phyloP scores from a whole-genome alignment of 345 rosid species.

The Hibiscus mutabilis region DNA sequence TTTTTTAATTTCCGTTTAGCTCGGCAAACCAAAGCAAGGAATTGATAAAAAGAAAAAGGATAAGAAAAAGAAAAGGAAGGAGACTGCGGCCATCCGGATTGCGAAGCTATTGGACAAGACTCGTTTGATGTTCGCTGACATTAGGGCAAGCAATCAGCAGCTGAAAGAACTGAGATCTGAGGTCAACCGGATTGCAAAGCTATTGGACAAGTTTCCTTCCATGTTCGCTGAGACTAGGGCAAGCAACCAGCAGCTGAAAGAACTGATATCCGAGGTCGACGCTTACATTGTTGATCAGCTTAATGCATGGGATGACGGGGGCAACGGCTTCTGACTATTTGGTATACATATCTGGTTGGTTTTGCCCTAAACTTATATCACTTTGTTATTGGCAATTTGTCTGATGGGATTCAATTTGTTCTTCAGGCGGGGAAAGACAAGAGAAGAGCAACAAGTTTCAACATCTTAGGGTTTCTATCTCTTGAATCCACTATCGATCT shows the following conservation, averaged over 20 bases:
- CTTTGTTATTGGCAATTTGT: background rate
- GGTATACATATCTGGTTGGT: background rate
- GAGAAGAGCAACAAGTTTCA: background rate
- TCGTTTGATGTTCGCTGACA: background rate
- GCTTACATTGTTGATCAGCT: background rate
- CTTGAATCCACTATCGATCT: no score
- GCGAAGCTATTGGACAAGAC: background rate
- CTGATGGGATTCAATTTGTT: background rate
- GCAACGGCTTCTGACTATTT: background rate
- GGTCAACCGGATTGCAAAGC: no score
- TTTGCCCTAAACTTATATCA: background rate
- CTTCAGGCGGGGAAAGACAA: background rate
- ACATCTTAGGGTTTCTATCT: background rate
- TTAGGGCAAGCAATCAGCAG: background rate
- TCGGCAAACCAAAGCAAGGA: background rate
- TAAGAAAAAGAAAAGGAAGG: background rate
- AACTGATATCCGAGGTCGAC: no score
- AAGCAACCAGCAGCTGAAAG: background rate
- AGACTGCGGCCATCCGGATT: background rate
- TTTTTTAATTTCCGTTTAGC: background rate
- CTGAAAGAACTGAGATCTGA: background rate
- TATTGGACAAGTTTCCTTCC: no score
- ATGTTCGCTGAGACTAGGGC: background rate
- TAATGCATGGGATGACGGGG: background rate
- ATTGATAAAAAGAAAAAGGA: background rate